A percentile compares a stretch with the other conserved stretches of the same genome.
These are phyloP conservation scores for Aspergillus proliferans DNA, from an alignment of 2,329 filamentous ascomycete genomes.

Conservation along the genomic window DNA sequence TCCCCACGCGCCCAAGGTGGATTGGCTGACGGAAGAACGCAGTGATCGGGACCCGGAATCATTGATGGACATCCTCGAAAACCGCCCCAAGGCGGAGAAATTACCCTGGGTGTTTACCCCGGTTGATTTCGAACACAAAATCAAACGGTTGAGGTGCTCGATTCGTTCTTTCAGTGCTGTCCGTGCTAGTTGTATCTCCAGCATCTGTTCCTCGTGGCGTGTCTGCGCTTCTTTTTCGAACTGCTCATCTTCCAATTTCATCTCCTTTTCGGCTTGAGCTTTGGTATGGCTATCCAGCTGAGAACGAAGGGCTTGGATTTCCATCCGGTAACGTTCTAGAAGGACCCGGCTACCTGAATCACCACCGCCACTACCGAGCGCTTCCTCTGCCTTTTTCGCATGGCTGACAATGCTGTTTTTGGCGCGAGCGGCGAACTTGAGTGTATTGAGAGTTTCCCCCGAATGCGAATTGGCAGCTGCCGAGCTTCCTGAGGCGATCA, in stretches of 20 bases:
- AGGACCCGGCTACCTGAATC: constrained; percentile 82
- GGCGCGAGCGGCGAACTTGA: constrained; percentile 93
- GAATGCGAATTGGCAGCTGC: constrained; percentile 69
- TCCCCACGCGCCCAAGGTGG: constrained; percentile 42
- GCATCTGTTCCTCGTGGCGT: constrained; percentile 91
- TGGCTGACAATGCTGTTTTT: constrained; percentile 98
- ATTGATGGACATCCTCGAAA: constrained; percentile 53
- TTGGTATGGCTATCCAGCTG: constrained; percentile 82
- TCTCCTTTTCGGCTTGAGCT: constrained; percentile 54
- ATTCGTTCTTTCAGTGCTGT: constrained; percentile 96
- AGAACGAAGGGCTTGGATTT: constrained; percentile 73
- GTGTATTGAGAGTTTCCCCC: constrained; percentile 84
- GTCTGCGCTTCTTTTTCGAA: constrained; percentile 74
- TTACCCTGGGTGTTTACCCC: constrained; percentile 79
- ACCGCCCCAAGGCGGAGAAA: constrained; percentile 60
- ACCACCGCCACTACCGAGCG: constrained; percentile 65
- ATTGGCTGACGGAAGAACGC: constrained; percentile 65
- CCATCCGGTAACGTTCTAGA: constrained; percentile 86
- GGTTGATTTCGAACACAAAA: constrained; percentile 89
- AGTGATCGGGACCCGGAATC: constrained; percentile 48
- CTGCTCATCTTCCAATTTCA: constrained; percentile 64
- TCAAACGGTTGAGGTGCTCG: constrained; percentile 90
- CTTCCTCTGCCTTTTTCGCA: constrained; percentile 90
- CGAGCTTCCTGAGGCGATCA: constrained; percentile 67
- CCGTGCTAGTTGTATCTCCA: constrained; percentile 95